Conservation (phyloP, 805 yeast genomes). For the Kuraishia capsulata region DNA sequence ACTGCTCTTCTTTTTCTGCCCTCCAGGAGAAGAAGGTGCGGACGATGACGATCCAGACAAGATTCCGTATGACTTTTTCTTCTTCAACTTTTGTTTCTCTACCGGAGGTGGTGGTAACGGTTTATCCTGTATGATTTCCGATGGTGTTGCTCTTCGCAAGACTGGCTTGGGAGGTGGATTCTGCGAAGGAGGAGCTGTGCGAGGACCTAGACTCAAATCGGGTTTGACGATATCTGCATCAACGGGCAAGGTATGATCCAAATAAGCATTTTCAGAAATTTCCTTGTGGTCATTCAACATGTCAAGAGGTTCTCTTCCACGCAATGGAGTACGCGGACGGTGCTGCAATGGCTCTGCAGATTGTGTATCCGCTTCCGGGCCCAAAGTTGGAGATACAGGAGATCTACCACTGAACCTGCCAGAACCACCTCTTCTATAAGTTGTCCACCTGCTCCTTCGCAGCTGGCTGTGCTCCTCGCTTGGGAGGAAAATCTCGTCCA, state of each 20-base stretch:
- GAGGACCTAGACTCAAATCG: background rate
- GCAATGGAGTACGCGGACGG: background rate
- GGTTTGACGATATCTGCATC: background rate
- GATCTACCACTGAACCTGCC: background rate
- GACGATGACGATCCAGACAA: background rate
- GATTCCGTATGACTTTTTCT: slow-evolving; percentile 4
- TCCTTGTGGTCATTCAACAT: background rate
- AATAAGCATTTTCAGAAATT: too few relatives aligned
- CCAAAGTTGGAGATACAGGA: background rate
- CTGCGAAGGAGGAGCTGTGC: slow-evolving; percentile 5
- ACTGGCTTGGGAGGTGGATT: slow-evolving; percentile 3
- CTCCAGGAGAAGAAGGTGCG: background rate
- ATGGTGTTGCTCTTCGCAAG: slow-evolving; percentile 1
- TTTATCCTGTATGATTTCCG: slow-evolving; percentile 2
- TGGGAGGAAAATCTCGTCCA: slow-evolving; percentile 4
- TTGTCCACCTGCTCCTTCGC: slow-evolving; percentile 41
- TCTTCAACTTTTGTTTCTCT: background rate
- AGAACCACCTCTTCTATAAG: slow-evolving; percentile 31
- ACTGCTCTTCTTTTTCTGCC: slow-evolving; percentile 3
- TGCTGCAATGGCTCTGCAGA: background rate
- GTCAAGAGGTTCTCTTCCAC: background rate
- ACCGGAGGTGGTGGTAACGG: slow-evolving; percentile 1
- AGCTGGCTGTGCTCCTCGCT: slow-evolving; percentile 7
- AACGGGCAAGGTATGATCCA: too few relatives aligned
- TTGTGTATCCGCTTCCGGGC: too few relatives aligned